Conservation (phyloP, 257 asterid species). For the Scutellaria barbata region DNA sequence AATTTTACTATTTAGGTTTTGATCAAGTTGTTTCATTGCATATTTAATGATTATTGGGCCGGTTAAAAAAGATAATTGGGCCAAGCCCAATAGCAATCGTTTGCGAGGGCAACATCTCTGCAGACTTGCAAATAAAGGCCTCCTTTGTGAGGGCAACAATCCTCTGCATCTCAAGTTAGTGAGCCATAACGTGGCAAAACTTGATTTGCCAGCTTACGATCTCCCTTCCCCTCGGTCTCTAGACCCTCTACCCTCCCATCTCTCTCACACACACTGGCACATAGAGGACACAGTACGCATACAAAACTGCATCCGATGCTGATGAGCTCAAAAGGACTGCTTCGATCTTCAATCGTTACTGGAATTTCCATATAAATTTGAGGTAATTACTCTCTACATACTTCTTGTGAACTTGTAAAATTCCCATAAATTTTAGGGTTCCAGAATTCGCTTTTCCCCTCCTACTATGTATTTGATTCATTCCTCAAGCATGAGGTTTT, state of each 20-base stretch:
- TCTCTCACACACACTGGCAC: neutral
- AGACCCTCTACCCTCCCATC: too few species aligned
- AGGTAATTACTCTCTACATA: constrained; percentile 20
- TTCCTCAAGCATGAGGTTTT: constrained; percentile 26
- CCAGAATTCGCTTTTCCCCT: neutral
- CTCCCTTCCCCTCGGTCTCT: too few species aligned
- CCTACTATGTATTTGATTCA: neutral
- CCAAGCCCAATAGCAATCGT: too few species aligned
- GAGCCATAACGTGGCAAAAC: constrained; percentile 23
- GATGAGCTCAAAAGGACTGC: too few species aligned
- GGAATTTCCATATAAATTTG: constrained; percentile 9
- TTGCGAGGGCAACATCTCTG: too few species aligned
- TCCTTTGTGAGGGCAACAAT: neutral
- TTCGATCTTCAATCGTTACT: constrained; percentile 20
- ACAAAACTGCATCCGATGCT: too few species aligned
- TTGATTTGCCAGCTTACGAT: constrained; percentile 21
- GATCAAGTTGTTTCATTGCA: too few species aligned
- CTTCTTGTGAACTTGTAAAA: neutral
- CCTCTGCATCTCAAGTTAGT: neutral
- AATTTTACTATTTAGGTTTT: too few species aligned
- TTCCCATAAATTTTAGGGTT: neutral
- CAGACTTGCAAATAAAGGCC: too few species aligned
- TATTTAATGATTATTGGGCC: too few species aligned
- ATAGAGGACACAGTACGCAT: neutral
- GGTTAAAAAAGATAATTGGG: neutral